Evolutionary conservation across 2,329 filamentous ascomycete species (phyloP), one percentile per base, ranked within the genome.

Genomic region (Trichoderma harzianum): DNA sequence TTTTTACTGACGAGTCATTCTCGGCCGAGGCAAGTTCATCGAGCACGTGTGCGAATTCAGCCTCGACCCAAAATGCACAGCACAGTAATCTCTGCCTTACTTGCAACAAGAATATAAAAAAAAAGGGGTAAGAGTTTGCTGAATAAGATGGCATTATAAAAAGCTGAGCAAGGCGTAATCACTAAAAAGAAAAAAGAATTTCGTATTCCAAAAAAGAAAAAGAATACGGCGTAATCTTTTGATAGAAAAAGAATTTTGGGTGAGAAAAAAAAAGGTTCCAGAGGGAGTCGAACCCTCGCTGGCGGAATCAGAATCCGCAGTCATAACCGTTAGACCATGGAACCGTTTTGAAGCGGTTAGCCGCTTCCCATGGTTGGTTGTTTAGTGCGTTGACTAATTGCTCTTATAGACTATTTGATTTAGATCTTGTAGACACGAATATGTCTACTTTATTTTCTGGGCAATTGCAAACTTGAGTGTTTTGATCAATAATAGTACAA

Each of bases 301-400:
- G 71, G 68, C 71, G 71, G 71, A 73, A 73, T 73, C 71, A 73
- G 71, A 73, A 73, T 73, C 71, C 71, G 71, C 68, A 73, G 71
- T 73, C 71, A 73, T 73, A 57, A 73, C 71, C 71, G 69, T 73
- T 73, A 73, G 71, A 73, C 71, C 71, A 73, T 71, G 62, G 68
- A 73, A 73, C 71, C 71, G 21, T 18, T 70, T 70, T 71, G 68
- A 72, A 58, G 61, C 39, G 34, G 61, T 72, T 21, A 36, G 14
- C 65, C 58, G 47, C 70, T 62, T 72, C 61, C 64, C 70, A 68
- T 70, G 65, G 51, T 32, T 43, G 32, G 36, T 65, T 67, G 61
- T 18, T n/a, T 5, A 18, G 51, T 21, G 8, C 16, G 14, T 6
- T 1, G 7, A 7, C 26, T 53, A 55, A 53, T 43, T 16, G 0